These are phyloP conservation scores for Colletotrichum chrysophilum DNA, from an alignment of 2,329 filamentous ascomycete genomes.

Conservation along the genomic window DNA sequence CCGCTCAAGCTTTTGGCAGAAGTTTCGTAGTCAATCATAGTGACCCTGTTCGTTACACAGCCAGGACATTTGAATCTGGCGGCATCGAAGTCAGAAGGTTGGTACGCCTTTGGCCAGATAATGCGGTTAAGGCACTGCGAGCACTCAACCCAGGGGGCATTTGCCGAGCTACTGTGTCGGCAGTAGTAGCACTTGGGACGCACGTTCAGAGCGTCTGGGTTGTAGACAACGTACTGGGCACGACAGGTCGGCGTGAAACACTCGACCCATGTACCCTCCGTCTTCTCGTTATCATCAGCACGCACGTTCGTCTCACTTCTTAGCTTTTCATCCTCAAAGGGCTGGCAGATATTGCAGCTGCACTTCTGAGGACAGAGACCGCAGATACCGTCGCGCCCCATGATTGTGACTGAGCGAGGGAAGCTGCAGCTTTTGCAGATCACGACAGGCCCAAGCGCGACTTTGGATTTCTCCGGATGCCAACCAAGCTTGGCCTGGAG, in stretches of 20 bases:
- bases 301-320: conserved; percentile 33
- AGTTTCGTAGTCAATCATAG: conserved; percentile 41
- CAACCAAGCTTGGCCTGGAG: conserved; percentile 49
- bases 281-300: conserved; percentile 32
- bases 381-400: conserved; percentile 43
- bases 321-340: conserved; percentile 26
- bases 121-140: conserved; percentile 47
- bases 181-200: conserved; percentile 56
- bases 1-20: conserved; percentile 38
- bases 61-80: conserved; percentile 44
- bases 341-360: conserved; percentile 24
- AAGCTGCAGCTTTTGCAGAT: conserved; percentile 46
- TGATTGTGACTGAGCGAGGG: conserved; percentile 55
- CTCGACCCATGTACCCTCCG: conserved; percentile 50
- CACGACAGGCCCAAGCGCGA: conserved; percentile 46
- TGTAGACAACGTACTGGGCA: conserved; percentile 56
- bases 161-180: conserved; percentile 31
- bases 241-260: conserved; percentile 47
- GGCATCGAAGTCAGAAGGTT: conserved; percentile 34
- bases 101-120: conserved; percentile 52
- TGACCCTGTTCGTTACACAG: conserved; percentile 38
- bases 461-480: conserved; percentile 48
- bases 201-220: conserved; percentile 42
- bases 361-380: conserved; percentile 42
- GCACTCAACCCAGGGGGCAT: conserved; percentile 50